phyloP scores from a whole-genome alignment of 768 basidiomycete species.

The Brasilioporus rufonigricans region DNA sequence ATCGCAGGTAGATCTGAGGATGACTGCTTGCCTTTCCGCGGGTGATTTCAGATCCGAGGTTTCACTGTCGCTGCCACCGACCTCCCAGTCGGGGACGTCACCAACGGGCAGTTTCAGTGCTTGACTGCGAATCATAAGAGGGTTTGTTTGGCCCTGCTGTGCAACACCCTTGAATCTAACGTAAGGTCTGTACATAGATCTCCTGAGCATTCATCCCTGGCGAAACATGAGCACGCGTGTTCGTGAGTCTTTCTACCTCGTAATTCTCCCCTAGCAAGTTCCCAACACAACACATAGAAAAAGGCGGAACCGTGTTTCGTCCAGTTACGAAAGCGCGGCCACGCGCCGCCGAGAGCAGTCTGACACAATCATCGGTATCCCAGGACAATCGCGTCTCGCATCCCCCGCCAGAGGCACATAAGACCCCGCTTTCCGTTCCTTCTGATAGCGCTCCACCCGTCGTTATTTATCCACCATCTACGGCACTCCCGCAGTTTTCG shows the following conservation, averaged over 20 bases:
- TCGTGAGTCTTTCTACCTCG: conserved; percentile 49
- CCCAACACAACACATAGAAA: conserved; percentile 44
- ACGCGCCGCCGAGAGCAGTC: conserved; percentile 34
- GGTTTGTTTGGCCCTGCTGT: conserved; percentile 30
- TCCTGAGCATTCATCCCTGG: background rate
- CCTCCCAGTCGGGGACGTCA: conserved; percentile 59
- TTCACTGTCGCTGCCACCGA: conserved; percentile 43
- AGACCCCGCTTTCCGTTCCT: background rate
- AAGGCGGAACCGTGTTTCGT: conserved; percentile 66
- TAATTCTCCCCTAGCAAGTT: background rate
- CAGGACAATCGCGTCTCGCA: conserved; percentile 15
- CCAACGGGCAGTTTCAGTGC: conserved; percentile 52
- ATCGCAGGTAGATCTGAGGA: background rate
- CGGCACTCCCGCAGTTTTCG: conserved; percentile 6
- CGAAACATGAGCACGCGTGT: conserved; percentile 44
- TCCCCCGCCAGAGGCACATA: conserved; percentile 4
- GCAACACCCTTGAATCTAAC: background rate
- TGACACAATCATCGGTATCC: conserved; percentile 15
- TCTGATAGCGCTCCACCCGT: background rate
- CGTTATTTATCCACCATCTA: conserved; percentile 2
- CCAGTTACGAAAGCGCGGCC: conserved; percentile 60
- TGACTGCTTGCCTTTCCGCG: conserved; percentile 51
- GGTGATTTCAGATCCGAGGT: conserved; percentile 42
- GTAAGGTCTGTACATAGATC: conserved; percentile 2
- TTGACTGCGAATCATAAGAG: conserved; percentile 28